These are phyloP conservation scores for Berkeleyomyces rouxiae DNA, from an alignment of 2,329 filamentous ascomycete genomes.

Conservation along the genomic window DNA sequence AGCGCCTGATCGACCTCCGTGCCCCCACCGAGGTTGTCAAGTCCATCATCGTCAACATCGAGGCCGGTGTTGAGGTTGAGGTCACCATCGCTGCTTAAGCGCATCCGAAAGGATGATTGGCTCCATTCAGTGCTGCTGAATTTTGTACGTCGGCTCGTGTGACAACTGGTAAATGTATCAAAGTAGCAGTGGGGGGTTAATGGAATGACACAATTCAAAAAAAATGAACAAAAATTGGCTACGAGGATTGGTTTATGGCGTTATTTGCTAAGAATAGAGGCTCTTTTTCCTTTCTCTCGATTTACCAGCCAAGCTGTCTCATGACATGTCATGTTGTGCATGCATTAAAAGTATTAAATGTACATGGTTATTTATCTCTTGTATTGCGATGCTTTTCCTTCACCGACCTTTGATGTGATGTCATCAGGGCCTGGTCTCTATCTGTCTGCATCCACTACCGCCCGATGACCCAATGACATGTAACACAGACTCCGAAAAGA, in stretches of 20 bases:
- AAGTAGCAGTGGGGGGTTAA: neutral
- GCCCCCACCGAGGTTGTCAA: slow-evolving; percentile 96
- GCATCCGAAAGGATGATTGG: slow-evolving; percentile 2
- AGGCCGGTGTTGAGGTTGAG: slow-evolving; percentile 85
- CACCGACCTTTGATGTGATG: too few relatives aligned
- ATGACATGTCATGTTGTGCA: neutral
- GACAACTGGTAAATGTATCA: neutral
- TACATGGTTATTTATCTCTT: too few relatives aligned
- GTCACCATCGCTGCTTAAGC: slow-evolving; percentile 74
- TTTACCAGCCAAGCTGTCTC: too few relatives aligned
- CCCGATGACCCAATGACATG: too few relatives aligned
- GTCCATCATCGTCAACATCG: slow-evolving; percentile 93
- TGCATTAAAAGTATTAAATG: too few relatives aligned
- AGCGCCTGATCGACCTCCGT: slow-evolving; percentile 94
- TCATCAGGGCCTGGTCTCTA: too few relatives aligned
- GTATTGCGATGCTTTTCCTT: too few relatives aligned
- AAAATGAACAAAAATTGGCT: slow-evolving; percentile 9
- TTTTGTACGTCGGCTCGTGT: neutral
- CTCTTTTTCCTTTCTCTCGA: slow-evolving; percentile 7
- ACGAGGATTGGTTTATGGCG: slow-evolving; percentile 7
- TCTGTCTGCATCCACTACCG: too few relatives aligned
- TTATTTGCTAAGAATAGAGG: slow-evolving; percentile 8
- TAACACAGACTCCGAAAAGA: too few relatives aligned
- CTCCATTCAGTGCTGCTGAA: neutral
- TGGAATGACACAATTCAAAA: slow-evolving; percentile 5